Conservation (phyloP, 441 rosid genomes). For the Mallotus repandus region DNA sequence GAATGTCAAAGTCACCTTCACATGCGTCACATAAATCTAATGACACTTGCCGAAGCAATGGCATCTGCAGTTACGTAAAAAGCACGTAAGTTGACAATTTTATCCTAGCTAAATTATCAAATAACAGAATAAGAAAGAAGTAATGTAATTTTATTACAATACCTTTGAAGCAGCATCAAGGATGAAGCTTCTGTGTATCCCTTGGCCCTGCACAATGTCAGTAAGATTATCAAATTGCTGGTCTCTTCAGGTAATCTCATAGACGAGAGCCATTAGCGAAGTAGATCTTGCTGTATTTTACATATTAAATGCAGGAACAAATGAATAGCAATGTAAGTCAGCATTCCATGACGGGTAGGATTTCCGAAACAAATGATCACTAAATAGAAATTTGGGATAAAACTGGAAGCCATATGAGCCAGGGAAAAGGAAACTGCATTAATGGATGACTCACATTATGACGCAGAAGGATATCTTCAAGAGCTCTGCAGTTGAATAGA, state of each 20-base stretch:
- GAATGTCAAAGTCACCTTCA: slow-evolving; percentile 63
- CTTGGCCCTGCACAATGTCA: slow-evolving; percentile 51
- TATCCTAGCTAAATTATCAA: not conserved
- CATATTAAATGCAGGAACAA: not conserved
- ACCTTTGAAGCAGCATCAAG: slow-evolving; percentile 65
- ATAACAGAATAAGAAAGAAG: not conserved
- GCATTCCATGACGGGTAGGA: not conserved
- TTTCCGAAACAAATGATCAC: not conserved
- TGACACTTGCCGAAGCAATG: slow-evolving; percentile 63
- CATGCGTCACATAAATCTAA: slow-evolving; percentile 70
- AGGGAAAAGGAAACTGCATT: slow-evolving; percentile 11
- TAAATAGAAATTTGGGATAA: not conserved
- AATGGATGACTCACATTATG: slow-evolving; percentile 61
- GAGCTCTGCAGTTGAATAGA: slow-evolving; percentile 58
- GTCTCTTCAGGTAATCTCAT: no score
- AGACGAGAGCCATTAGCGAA: no score
- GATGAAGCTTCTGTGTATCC: slow-evolving; percentile 54
- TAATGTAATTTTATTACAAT: slow-evolving; percentile 11
- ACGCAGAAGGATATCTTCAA: slow-evolving; percentile 70
- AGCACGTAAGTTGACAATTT: not conserved
- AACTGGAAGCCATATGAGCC: not conserved
- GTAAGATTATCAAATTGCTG: not conserved
- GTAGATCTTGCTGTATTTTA: no score
- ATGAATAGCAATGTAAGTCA: not conserved
- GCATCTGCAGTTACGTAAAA: slow-evolving; percentile 44